Percentiles rank a stretch among this genome's conserved stretches.
Conservation (phyloP, 2,329 filamentous ascomycete species). For the Aspergillus neoniger region DNA sequence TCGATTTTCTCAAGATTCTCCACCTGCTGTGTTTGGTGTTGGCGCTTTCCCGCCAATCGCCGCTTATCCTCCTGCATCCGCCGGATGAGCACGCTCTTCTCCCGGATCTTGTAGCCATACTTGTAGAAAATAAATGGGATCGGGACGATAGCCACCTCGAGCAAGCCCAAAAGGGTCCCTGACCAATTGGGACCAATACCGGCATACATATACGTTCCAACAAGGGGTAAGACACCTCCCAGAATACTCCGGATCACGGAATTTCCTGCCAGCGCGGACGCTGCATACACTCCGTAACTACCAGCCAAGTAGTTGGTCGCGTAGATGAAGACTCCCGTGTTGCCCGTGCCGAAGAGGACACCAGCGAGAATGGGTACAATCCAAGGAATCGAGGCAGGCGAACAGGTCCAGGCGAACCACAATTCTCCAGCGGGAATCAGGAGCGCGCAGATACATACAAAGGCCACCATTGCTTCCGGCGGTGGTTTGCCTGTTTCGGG, state of each 20-base stretch:
- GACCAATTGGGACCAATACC: slow-evolving; percentile 75
- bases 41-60: slow-evolving; percentile 47
- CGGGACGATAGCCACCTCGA: slow-evolving; percentile 73
- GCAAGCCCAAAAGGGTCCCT: slow-evolving; percentile 70
- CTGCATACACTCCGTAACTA: slow-evolving; percentile 78
- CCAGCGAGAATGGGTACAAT: slow-evolving; percentile 77
- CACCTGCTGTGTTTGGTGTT: slow-evolving; percentile 21
- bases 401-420: slow-evolving; percentile 84
- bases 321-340: slow-evolving; percentile 79
- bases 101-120: slow-evolving; percentile 59
- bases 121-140: slow-evolving; percentile 78
- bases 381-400: slow-evolving; percentile 76
- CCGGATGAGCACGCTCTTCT: slow-evolving; percentile 57
- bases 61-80: slow-evolving; percentile 59
- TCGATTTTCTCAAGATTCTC: slow-evolving; percentile 14
- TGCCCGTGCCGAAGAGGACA: slow-evolving; percentile 76
- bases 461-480: slow-evolving; percentile 78
- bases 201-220: slow-evolving; percentile 71
- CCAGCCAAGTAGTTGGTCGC: slow-evolving; percentile 76
- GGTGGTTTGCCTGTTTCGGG: slow-evolving; percentile 70
- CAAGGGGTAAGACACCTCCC: slow-evolving; percentile 77
- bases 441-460: slow-evolving; percentile 76
- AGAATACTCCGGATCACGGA: slow-evolving; percentile 71
- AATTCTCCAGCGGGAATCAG: slow-evolving; percentile 77
- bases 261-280: slow-evolving; percentile 78